These are phyloP conservation scores for Colletotrichum melonis DNA, from an alignment of 2,329 filamentous ascomycete genomes.

Conservation along the genomic window DNA sequence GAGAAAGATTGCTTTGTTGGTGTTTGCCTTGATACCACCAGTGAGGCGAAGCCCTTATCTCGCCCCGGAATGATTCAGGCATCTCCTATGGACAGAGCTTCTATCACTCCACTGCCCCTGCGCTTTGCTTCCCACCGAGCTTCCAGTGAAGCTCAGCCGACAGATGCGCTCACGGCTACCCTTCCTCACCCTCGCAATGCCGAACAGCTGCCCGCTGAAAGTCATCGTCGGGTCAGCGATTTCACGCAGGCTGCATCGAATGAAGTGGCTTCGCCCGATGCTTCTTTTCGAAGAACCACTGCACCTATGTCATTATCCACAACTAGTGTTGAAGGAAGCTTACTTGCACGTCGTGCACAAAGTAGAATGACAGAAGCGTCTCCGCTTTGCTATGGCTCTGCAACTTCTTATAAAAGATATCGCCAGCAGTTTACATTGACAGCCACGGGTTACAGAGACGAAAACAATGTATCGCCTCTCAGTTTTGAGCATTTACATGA, in stretches of 20 bases:
- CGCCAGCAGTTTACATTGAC: background rate
- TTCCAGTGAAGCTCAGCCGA: conserved; percentile 1
- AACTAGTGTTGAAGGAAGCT: background rate
- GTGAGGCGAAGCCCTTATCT: background rate
- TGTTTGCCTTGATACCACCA: conserved; percentile 5
- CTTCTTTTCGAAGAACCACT: background rate
- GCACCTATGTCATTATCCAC: background rate
- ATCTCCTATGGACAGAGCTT: background rate
- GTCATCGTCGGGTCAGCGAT: background rate
- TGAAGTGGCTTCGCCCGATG: background rate
- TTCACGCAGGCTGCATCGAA: background rate
- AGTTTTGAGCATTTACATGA: background rate
- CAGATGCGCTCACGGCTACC: background rate
- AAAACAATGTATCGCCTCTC: conserved; percentile 1
- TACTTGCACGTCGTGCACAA: background rate
- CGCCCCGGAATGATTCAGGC: background rate
- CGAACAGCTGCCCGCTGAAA: background rate
- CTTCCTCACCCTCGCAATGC: background rate
- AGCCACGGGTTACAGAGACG: background rate
- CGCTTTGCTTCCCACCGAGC: conserved; percentile 1
- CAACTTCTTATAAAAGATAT: conserved; percentile 7
- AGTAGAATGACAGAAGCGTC: background rate
- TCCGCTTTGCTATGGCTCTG: background rate
- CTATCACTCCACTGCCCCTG: background rate
- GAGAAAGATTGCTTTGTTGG: conserved; percentile 5